A percentile compares a stretch with the other conserved stretches of the same genome.
Conservation (phyloP, 768 basidiomycete species). For the Rhizopogon sp. region DNA sequence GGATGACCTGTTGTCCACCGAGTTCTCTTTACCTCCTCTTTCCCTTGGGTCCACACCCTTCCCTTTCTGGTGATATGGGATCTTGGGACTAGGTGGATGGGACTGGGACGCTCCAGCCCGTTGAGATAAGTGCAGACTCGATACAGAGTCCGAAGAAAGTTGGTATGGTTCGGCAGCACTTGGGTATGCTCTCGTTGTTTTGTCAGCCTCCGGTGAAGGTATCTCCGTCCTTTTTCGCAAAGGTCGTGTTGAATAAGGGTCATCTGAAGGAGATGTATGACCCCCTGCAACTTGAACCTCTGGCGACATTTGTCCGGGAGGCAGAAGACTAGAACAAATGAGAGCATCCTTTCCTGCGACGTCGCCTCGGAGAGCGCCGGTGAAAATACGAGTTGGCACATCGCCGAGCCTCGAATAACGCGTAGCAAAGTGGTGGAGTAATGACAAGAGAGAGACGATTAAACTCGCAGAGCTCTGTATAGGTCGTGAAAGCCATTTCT, state of each 20-base stretch:
- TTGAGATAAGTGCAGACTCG: neutral
- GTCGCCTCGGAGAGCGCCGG: neutral
- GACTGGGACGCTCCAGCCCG: neutral
- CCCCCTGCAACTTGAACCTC: neutral
- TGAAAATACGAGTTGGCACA: no score
- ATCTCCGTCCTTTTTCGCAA: neutral
- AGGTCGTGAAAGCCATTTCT: no score
- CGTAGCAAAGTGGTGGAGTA: no score
- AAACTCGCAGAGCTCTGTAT: no score
- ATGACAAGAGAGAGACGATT: no score
- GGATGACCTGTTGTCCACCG: neutral
- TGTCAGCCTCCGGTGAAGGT: neutral
- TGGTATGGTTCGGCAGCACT: neutral
- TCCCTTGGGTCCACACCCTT: no score
- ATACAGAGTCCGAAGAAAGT: neutral
- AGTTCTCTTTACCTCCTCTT: neutral
- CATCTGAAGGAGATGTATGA: neutral
- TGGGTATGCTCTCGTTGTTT: neutral
- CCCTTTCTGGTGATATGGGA: no score
- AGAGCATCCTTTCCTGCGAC: neutral
- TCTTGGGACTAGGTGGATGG: no score
- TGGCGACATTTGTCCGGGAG: neutral
- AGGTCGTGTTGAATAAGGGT: neutral
- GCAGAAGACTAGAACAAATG: neutral
- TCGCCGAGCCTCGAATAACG: no score